Conservation (phyloP, 208 protist species). For the Polymyxa betae region DNA sequence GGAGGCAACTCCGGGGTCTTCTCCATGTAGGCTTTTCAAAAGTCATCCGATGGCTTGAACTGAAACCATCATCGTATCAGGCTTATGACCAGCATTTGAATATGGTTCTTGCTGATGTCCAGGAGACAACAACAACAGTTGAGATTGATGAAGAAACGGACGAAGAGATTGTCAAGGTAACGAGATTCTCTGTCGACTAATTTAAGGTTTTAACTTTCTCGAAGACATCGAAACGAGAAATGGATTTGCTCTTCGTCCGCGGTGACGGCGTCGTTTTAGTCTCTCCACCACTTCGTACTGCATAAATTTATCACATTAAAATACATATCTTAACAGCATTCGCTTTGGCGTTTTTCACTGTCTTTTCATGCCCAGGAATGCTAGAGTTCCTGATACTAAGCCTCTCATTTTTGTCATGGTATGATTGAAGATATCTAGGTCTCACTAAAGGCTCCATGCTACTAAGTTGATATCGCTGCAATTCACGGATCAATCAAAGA, state of each 20-base stretch:
- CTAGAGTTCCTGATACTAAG: too few species aligned
- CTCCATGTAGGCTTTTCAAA: conserved; percentile 75
- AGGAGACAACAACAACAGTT: conserved; percentile 79
- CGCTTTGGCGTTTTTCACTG: too few species aligned
- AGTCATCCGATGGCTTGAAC: neutral
- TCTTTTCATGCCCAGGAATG: too few species aligned
- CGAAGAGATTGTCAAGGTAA: conserved; percentile 81
- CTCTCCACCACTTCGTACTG: conserved; percentile 77
- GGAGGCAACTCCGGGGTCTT: conserved; percentile 79
- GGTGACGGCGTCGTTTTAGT: conserved; percentile 85
- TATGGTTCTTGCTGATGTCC: conserved; percentile 84
- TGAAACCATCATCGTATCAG: conserved; percentile 64
- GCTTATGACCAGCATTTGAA: conserved; percentile 87
- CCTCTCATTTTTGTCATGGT: too few species aligned
- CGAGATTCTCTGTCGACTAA: neutral
- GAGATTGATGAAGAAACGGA: conserved; percentile 82
- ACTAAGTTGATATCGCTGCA: too few species aligned
- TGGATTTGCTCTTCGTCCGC: conserved; percentile 83
- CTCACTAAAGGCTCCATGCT: too few species aligned
- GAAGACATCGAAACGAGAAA: conserved; percentile 71
- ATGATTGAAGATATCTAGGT: too few species aligned
- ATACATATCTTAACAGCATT: too few species aligned
- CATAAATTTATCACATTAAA: too few species aligned
- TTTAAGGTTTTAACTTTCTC: neutral
- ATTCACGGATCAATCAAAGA: too few species aligned